Evolutionary conservation across 805 yeast genomes (phyloP), one percentile per base, ranked within the genome.

Genomic region (Spencermartinsiella europaea): DNA sequence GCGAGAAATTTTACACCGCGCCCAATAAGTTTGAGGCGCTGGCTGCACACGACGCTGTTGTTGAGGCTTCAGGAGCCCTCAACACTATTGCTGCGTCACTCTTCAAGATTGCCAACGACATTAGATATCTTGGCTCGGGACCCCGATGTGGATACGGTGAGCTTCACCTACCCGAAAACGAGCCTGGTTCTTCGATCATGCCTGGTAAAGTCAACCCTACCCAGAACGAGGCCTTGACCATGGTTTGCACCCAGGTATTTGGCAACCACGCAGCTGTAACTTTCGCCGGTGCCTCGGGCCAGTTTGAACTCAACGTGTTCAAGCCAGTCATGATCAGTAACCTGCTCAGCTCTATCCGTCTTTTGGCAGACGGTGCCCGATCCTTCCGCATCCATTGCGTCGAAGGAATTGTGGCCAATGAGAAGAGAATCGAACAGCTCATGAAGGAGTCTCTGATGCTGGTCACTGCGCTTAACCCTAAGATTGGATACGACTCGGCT

Each of bases 81-180:
- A 93, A 91, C 81, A 88, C 96, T 44, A 81, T 93, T 50, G 97
- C 98, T 37, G 86, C 80, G 34, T 89, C 97, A 19, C 75, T 93
- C 60, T 93, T 74, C 83, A 93, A 93, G 78, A 93, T 93, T 60
- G 98, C 97, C 61, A 88, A 93, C 70, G 99, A 93, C 69, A 93
- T 93, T 69, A 80, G 99, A 73, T 93, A 93, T 79, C 80, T 93
- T 60, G 99, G 98, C 55, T 87, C 96, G 40, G 99, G 99, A 62
- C 99, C 99, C 66, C 85, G 99, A 75, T 93, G 99, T 73, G 99
- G 99, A 54, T 93, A 93, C 72, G 97, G 97, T 47, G 99, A 93
- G 73, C 80, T 93, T 58, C 65, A 88, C 21, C 75, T 93, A 59
- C 99, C 99, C 54, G 98, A 91, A 75, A 93, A 93, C 71, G 99